Conservation (phyloP, 805 yeast genomes). For the Komagataella populi region DNA sequence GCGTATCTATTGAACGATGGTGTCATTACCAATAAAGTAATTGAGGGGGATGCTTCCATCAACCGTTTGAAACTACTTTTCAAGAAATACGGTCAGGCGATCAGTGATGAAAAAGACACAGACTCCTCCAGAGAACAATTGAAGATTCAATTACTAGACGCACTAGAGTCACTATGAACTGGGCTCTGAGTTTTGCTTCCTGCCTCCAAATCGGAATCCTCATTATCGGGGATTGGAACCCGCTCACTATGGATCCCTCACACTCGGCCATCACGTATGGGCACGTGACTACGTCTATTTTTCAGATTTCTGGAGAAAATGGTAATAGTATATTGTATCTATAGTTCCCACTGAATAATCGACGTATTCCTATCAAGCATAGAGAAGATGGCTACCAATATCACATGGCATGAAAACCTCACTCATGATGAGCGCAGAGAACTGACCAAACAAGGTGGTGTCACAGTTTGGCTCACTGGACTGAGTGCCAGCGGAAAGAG, state of each 20-base stretch:
- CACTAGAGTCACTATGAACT: conserved; percentile 1
- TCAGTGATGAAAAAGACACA: conserved; percentile 8
- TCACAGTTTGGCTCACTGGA: conserved; percentile 92
- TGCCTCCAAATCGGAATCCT: conserved; percentile 1
- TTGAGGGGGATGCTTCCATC: conserved; percentile 10
- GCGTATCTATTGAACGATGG: conserved; percentile 18
- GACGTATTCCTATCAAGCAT: not conserved
- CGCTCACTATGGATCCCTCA: conserved; percentile 1
- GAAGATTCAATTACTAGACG: not conserved
- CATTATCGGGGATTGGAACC: not conserved
- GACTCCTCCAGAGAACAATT: conserved; percentile 4
- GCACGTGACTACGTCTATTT: not conserved
- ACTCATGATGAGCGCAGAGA: conserved; percentile 68
- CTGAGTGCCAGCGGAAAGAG: conserved; percentile 91
- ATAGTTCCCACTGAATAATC: not conserved
- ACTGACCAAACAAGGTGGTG: conserved; percentile 70
- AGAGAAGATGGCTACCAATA: conserved; percentile 72
- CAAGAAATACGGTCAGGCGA: conserved; percentile 17
- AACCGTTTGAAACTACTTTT: conserved; percentile 10
- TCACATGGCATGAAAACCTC: conserved; percentile 91
- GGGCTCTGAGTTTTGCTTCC: conserved; percentile 1
- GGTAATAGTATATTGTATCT: not conserved
- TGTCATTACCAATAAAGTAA: conserved; percentile 12
- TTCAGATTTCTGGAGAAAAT: not conserved
- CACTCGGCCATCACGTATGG: conserved; percentile 3